Percentiles rank a stretch among this genome's conserved stretches.
phyloP scores from a whole-genome alignment of 2,329 filamentous ascomycete genomes.

The Fusarium sambucinum region DNA sequence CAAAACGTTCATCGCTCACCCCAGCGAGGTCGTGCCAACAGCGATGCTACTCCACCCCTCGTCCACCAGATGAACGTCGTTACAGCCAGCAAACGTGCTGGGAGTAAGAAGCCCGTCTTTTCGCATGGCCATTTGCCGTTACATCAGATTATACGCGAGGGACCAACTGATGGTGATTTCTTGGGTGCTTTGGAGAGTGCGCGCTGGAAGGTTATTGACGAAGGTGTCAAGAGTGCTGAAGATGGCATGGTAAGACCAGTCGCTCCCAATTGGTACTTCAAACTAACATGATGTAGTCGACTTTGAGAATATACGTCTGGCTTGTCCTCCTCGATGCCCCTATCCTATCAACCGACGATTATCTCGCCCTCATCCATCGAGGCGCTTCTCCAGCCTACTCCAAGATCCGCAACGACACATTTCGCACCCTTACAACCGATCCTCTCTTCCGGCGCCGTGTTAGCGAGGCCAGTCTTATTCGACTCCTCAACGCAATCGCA shows the following conservation, averaged over 20 bases:
- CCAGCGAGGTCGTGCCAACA: constrained; percentile 76
- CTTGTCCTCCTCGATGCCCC: constrained; percentile 90
- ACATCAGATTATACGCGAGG: constrained; percentile 83
- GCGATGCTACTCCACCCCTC: constrained; percentile 69
- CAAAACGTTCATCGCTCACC: constrained; percentile 56
- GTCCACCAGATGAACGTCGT: constrained; percentile 55
- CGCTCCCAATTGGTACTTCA: not conserved
- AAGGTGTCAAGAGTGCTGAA: constrained; percentile 80
- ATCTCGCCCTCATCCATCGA: constrained; percentile 90
- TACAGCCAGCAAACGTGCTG: constrained; percentile 53
- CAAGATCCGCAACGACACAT: constrained; percentile 98
- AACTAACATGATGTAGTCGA: constrained; percentile 70
- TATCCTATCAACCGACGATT: constrained; percentile 85
- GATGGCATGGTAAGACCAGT: constrained; percentile 78
- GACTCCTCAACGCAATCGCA: constrained; percentile 92
- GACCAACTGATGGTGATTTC: constrained; percentile 78
- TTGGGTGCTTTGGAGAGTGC: constrained; percentile 75
- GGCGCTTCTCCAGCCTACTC: constrained; percentile 94
- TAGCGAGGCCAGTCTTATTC: constrained; percentile 93
- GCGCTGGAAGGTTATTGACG: constrained; percentile 78
- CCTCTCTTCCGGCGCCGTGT: constrained; percentile 96
- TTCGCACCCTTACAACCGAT: constrained; percentile 94
- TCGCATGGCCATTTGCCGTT: constrained; percentile 71
- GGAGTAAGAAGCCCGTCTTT: constrained; percentile 59
- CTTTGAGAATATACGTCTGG: constrained; percentile 95